These are phyloP conservation scores for Moniliella sp. DNA, from an alignment of 1,284 basidiomycete genomes.

Conservation along the genomic window DNA sequence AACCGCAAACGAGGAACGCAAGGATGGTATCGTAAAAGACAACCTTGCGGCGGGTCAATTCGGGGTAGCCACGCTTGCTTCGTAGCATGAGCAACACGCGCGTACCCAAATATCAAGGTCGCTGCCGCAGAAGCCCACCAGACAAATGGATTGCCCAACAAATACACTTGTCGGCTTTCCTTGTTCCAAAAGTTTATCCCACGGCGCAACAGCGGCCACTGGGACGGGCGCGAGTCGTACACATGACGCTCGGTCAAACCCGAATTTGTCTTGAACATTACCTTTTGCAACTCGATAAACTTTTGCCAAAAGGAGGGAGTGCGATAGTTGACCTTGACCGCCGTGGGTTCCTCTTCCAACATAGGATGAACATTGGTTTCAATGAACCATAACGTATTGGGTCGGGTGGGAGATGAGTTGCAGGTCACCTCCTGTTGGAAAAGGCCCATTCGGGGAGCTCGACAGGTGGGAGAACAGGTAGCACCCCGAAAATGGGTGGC, in stretches of 20 bases:
- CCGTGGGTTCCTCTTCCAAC: no score
- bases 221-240: conserved; percentile 71
- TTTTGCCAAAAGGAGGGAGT: conserved; percentile 66
- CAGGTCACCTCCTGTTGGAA: conserved; percentile 89
- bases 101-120: conserved; percentile 48
- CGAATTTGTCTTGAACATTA: conserved; percentile 97
- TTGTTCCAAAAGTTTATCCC: conserved; percentile 95
- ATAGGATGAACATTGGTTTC: conserved; percentile 62
- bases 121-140: conserved; percentile 66
- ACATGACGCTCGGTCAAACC: conserved; percentile 81
- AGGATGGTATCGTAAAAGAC: conserved; percentile 77
- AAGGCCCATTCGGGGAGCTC: conserved; percentile 92
- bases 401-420: conserved; percentile 76
- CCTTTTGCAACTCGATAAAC: conserved; percentile 72
- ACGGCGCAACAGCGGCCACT: conserved; percentile 68
- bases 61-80: conserved; percentile 67
- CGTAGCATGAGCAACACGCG: conserved; percentile 64
- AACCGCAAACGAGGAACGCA: conserved; percentile 75
- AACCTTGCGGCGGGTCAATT: conserved; percentile 70
- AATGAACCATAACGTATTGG: conserved; percentile 80
- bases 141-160: conserved; percentile 75
- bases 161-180: conserved; percentile 78
- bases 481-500: conserved; percentile 64
- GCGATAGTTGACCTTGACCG: no score
- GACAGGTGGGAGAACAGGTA: conserved; percentile 91